Base-by-base conservation (phyloP, 306 rosid genomes). In the Quercus cerris region DNA sequence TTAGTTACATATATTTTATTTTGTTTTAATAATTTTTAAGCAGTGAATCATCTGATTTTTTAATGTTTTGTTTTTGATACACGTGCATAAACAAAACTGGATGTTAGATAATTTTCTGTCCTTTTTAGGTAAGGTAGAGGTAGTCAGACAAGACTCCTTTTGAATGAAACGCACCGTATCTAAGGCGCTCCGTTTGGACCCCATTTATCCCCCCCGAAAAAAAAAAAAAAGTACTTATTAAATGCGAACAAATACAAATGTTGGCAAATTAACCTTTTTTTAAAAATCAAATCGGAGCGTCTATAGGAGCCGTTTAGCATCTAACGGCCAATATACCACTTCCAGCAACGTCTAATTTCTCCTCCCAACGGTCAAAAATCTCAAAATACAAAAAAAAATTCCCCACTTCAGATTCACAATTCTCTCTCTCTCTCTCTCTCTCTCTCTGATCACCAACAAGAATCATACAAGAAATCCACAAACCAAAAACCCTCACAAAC, bases 311-410 rank as follows among this genome's bases (percentile, higher is more conserved):
- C 85, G 90, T 88, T 87, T 76, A 12, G 12, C 70, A 89, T 85
- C 88, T 66, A 70, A 82, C 89, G 89, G 93, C 81, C 56, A 2
- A n/a, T 38, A 75, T 68, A 20, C 52, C 78, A 56, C 77, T 79
- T 57, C 75, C 59, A 7, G 7, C 14, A 90, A 84, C 90, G 86
- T 67, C 89, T 82, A 33, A 73, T 18, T 38, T 72, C 76, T 27
- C 56, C 73, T 63, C 82, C 82, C 77, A 90, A 90, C 94, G 94
- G 94, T 90, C 94, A 84, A 75, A 87, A 80, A 81, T 73, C 84
- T 75, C 83, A 79, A 80, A 85, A 82, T 80, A 80, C 84, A 82
- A 78, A 69, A 82, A 78, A 69, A 33, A 19, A 46, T 72, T 61
- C 14, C 28, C 56, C 44, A 41, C 49, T 27, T 18, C 67, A 67